Evolutionary conservation across 2,329 filamentous ascomycete species (phyloP), one percentile per base, ranked within the genome.

Genomic region (Nigrospora sphaerica): DNA sequence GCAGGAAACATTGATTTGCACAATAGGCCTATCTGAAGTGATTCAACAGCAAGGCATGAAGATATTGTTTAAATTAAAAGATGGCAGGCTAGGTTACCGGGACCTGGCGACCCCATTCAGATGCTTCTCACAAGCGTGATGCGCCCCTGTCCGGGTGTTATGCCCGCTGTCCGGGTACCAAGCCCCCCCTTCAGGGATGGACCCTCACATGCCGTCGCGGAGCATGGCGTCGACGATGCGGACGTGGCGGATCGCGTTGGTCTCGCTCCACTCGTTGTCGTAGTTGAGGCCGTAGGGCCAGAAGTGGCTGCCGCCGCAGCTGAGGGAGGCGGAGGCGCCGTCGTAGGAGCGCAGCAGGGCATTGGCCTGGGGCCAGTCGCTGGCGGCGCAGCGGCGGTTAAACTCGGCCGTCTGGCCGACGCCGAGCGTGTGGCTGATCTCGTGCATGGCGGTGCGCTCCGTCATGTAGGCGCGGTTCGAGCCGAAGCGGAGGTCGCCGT

Each of bases 371-470:
- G 68, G 57, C 71, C 71, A 74, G 53, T 71, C 55, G 49, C 62
- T 61, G 2, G 67, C 59, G 1, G 62, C 59, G 54, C 71, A 74
- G 32, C 56, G 53, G 12, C 49, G 43, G 47, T 70, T 53, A 50
- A 73, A 74, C 10, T 61, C 62, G 9, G 55, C 51, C 4, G 69
- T 71, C 59, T 69, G 67, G 0, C 71, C 71, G n/a, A 74, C 60
- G 4, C 71, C 71, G 6, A 74, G 64, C 1, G 70, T 73, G 54
- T 74, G 71, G 2, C 70, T 51, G 38, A 72, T 72, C 59, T 74
- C 71, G 52, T 74, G 71, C 54, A 74, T 60, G 6, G 71, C 70
- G 3, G 70, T 73, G 13, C 71, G 69, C 56, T 74, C 68, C 41
- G 56, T 73, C 71, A 74, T 74, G 61, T 70, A 74, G 0, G 64